Conservation (phyloP, 345 rosid genomes). For the Bruguiera gymnorhiza region DNA sequence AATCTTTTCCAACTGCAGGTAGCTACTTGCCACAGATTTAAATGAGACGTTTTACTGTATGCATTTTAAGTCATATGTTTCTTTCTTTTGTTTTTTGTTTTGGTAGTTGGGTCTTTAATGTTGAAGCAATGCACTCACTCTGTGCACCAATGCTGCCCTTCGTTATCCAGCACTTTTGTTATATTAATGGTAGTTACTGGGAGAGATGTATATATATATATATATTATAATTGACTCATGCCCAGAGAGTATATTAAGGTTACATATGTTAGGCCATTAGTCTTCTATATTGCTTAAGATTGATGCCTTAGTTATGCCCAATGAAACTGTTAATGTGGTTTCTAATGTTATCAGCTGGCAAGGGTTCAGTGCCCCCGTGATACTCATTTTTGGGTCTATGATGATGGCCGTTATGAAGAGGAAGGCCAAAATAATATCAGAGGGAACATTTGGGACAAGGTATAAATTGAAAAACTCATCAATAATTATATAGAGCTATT, state of each 20-base stretch:
- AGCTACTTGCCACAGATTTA: too few relatives aligned
- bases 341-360: constrained; percentile 48
- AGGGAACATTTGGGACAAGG: constrained; percentile 90
- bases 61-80: too few relatives aligned
- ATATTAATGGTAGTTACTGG: neutral
- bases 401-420: constrained; percentile 82
- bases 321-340: constrained; percentile 3
- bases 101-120: neutral
- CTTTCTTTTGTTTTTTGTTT: too few relatives aligned
- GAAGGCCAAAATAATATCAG: constrained; percentile 81
- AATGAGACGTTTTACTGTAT: too few relatives aligned
- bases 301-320: neutral
- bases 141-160: neutral
- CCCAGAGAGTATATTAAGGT: neutral
- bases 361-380: constrained; percentile 78
- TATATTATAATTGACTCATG: neutral
- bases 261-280: neutral
- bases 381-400: constrained; percentile 85
- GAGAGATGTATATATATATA: neutral
- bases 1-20: too few relatives aligned
- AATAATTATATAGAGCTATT: neutral
- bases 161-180: neutral
- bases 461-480: constrained; percentile 22
- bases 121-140: neutral
- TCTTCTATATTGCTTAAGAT: neutral